Percentiles rank a stretch among this genome's conserved stretches.
Evolutionary conservation across 768 basidiomycete species (phyloP).

Genomic region (Tylopilus rubrobrunneus): DNA sequence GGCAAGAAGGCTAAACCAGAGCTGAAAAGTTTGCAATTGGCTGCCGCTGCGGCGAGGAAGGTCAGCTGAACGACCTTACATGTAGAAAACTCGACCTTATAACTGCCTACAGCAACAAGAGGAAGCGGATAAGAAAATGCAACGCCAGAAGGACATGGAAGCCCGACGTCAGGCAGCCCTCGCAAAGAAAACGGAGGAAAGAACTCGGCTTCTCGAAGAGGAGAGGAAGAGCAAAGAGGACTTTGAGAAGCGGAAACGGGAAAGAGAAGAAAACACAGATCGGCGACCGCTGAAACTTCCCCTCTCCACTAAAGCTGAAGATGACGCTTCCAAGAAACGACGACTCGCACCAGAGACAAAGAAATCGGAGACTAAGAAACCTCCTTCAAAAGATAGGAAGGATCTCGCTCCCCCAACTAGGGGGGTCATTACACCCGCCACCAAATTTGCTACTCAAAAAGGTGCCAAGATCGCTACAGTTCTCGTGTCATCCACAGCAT

Average conservation of each 20-base stretch:
- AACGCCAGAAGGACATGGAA: constrained; percentile 78
- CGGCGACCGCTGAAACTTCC: constrained; percentile 56
- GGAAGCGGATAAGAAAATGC: constrained; percentile 74
- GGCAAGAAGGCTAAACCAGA: constrained; percentile 72
- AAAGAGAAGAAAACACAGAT: constrained; percentile 72
- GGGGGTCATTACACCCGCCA: constrained; percentile 19
- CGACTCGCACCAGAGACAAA: constrained; percentile 51
- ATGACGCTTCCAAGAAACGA: constrained; percentile 70
- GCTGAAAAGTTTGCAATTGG: constrained; percentile 78
- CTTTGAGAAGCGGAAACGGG: constrained; percentile 73
- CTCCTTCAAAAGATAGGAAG: constrained; percentile 52
- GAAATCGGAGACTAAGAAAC: constrained; percentile 60
- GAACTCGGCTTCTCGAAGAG: constrained; percentile 54
- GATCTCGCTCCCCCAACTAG: constrained; percentile 28
- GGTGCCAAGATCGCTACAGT: constrained; percentile 32
- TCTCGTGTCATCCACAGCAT: constrained; percentile 36
- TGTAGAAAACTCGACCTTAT: background rate
- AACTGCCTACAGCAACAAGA: constrained; percentile 71
- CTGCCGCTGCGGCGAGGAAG: constrained; percentile 85
- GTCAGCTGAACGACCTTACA: constrained; percentile 38
- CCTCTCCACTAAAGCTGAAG: constrained; percentile 56
- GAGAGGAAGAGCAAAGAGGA: constrained; percentile 74
- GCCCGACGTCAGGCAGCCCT: constrained; percentile 65
- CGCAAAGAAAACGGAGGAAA: constrained; percentile 78
- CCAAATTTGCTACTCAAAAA: constrained; percentile 32